Conservation (phyloP, 176 grass and related monocot species). For the Raddia guianensis region DNA sequence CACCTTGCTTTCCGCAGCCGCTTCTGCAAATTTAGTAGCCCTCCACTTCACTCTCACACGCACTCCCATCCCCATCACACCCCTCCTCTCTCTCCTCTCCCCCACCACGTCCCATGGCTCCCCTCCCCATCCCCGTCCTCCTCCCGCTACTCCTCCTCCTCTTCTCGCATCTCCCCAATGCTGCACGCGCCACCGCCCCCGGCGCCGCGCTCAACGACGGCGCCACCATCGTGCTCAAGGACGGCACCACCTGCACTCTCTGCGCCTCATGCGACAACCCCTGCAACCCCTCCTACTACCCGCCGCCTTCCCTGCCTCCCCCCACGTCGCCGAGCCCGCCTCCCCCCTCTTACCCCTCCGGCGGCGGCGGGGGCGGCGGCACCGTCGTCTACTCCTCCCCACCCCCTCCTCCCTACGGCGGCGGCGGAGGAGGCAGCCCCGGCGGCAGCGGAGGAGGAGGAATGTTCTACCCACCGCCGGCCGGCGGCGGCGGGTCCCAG, state of each 20-base stretch:
- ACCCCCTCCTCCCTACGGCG: slow-evolving; percentile 22
- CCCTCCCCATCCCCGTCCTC: background rate
- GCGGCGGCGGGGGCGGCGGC: background rate
- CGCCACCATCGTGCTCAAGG: slow-evolving; percentile 57
- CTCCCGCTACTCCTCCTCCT: background rate
- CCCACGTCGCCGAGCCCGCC: slow-evolving; percentile 41
- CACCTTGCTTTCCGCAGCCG: background rate
- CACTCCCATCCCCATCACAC: slow-evolving; percentile 41
- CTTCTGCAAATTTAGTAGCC: slow-evolving; percentile 16
- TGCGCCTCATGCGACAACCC: slow-evolving; percentile 88
- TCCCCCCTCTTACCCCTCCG: slow-evolving; percentile 36
- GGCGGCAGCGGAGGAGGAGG: slow-evolving; percentile 9
- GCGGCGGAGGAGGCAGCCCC: background rate
- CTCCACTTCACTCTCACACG: slow-evolving; percentile 11
- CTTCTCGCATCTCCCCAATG: slow-evolving; percentile 33
- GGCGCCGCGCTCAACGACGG: background rate
- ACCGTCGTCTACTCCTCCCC: slow-evolving; percentile 32
- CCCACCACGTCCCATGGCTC: slow-evolving; percentile 19
- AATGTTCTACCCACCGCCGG: slow-evolving; percentile 45
- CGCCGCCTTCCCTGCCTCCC: slow-evolving; percentile 57
- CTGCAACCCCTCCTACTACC: slow-evolving; percentile 59
- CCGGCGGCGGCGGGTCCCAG: background rate
- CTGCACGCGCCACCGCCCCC: slow-evolving; percentile 1
- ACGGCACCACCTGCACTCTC: slow-evolving; percentile 80
- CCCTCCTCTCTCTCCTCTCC: background rate